Evolutionary conservation across 2,329 filamentous ascomycete genomes (phyloP).

Genomic region (Botrytis paeoniae): DNA sequence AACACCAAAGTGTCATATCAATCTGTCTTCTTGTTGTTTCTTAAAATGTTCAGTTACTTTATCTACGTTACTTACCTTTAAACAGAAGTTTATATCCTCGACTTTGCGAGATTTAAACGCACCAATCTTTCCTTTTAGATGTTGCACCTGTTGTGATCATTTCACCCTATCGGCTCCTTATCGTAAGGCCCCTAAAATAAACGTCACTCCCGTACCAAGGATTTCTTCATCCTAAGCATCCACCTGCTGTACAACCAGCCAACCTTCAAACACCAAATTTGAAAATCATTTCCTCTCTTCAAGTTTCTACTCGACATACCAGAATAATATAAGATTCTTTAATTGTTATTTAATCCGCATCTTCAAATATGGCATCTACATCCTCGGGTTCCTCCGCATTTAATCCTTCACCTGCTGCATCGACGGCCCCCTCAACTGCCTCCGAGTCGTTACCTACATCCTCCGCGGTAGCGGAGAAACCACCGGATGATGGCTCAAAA

Average conservation of each 20-base stretch:
- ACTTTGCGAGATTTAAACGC: neutral
- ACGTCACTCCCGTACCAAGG: conserved; percentile 11
- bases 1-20: neutral
- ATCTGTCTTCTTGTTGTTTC: neutral
- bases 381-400: conserved; percentile 31
- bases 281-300: neutral
- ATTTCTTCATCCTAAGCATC: neutral
- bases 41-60: neutral
- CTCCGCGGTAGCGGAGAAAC: conserved; percentile 47
- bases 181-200: conserved; percentile 8
- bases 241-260: conserved; percentile 12
- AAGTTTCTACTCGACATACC: neutral
- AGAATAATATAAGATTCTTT: neutral
- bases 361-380: conserved; percentile 33
- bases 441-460: conserved; percentile 29
- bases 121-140: neutral
- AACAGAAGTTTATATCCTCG: neutral
- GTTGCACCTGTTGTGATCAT: neutral
- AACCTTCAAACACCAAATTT: neutral
- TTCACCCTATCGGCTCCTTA: conserved; percentile 15
- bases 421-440: conserved; percentile 31
- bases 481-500: conserved; percentile 78
- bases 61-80: neutral
- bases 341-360: neutral
- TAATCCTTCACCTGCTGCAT: conserved; percentile 31